Percentiles rank a stretch among this genome's conserved stretches.
These are phyloP conservation scores for Chaetomium tenue DNA, from an alignment of 495 filamentous ascomycete species.

Conservation along the genomic window DNA sequence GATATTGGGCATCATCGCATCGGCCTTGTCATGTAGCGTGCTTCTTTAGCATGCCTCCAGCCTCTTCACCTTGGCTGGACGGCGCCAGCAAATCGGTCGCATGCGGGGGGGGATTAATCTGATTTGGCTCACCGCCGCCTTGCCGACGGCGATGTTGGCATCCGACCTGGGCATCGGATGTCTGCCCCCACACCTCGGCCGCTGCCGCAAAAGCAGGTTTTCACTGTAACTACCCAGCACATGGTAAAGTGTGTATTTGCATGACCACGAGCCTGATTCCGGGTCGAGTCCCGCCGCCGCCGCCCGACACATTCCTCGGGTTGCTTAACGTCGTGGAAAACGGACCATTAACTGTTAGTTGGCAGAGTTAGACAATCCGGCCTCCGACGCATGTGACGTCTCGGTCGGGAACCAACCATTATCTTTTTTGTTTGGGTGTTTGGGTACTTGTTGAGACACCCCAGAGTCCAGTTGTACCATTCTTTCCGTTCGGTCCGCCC, in stretches of 20 bases:
- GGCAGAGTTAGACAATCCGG: background rate
- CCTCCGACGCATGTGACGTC: background rate
- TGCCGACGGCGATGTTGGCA: conserved; percentile 8
- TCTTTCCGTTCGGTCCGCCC: conserved; percentile 25
- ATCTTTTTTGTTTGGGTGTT: background rate
- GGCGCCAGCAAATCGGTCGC: conserved; percentile 21
- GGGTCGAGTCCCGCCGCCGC: background rate
- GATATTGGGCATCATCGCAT: conserved; percentile 27
- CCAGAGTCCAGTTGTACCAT: conserved; percentile 15
- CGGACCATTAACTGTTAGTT: conserved; percentile 1
- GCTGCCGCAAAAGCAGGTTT: conserved; percentile 2
- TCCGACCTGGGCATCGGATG: conserved; percentile 8
- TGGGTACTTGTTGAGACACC: background rate
- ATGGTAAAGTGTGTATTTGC: background rate
- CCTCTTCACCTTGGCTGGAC: conserved; percentile 17
- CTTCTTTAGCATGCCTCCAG: background rate
- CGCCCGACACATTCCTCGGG: background rate
- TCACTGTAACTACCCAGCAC: background rate
- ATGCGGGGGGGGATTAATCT: conserved; percentile 1
- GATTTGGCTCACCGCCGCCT: conserved; percentile 19
- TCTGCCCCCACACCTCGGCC: conserved; percentile 4
- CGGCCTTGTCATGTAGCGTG: conserved; percentile 7
- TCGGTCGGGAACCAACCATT: conserved; percentile 6
- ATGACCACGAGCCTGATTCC: background rate
- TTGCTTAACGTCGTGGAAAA: conserved; percentile 2